Evolutionary conservation across 768 basidiomycete genomes (phyloP).

Genomic region (Auricularia auricula-judae): DNA sequence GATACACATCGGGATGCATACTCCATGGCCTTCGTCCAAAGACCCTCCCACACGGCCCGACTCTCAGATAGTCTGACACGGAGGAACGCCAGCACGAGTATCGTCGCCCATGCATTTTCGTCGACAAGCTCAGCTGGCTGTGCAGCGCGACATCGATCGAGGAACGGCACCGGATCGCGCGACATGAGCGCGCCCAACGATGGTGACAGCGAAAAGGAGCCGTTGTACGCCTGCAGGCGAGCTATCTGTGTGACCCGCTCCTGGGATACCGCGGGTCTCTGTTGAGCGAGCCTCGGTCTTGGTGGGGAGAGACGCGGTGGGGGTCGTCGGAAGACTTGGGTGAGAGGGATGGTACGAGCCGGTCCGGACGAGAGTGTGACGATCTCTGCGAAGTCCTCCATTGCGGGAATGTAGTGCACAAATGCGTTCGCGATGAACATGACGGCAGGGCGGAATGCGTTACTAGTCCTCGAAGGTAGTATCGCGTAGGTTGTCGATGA

Average conservation of each 20-base stretch:
- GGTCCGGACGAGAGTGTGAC: not conserved
- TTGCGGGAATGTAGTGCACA: not conserved
- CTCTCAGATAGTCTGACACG: not conserved
- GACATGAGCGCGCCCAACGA: slow-evolving; percentile 23
- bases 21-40: not conserved
- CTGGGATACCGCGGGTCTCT: not conserved
- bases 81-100: not conserved
- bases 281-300: not conserved
- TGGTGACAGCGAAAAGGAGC: slow-evolving; percentile 30
- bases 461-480: not conserved
- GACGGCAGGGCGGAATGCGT: not conserved
- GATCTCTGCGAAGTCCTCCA: not conserved
- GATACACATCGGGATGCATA: not conserved
- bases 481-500: not conserved
- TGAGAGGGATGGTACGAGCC: not conserved
- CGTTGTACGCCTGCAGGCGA: slow-evolving; percentile 31
- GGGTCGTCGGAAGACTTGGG: not conserved
- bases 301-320: not conserved
- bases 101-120: not conserved
- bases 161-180: not conserved
- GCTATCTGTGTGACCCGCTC: slow-evolving; percentile 26
- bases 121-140: not conserved
- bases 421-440: not conserved
- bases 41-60: not conserved
- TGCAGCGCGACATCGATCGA: not conserved